Evolutionary conservation across 2,329 filamentous ascomycete species (phyloP), one percentile per base, ranked within the genome.

Genomic region (Fusarium circinatum): DNA sequence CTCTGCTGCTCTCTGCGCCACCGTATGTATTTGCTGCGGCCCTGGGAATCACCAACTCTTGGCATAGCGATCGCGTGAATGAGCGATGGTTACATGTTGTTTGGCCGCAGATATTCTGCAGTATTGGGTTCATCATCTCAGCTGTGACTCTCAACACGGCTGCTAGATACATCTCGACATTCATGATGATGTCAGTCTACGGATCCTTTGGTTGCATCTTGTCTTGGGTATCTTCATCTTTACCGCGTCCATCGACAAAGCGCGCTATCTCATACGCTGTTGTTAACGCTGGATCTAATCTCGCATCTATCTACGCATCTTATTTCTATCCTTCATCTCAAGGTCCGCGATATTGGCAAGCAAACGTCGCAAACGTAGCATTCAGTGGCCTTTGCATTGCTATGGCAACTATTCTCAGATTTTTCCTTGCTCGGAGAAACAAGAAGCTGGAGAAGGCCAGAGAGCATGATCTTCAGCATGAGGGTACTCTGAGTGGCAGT

Each of bases 141-240:
- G 65, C 65, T 2, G 41, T 61, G 1, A 61, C 65, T 2, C 54
- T 67, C 17, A 61, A 67, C 24, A 67, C 54, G 2, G 65, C 65
- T 4, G 65, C 65, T n/a, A 24, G 65, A 1, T 68, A 67, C 5
- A 68, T 67, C 41, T 44, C 65, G 5, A 68, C 65, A 0, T 67
- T 68, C 36, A 61, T 68, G 65, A 67, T 68, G 65, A 68, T 68
- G 65, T 67, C 65, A 2, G 55, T 68, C 12, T 67, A 68, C 3
- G 65, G 65, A 14, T 67, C 65, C 2, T 68, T 68, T 20, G 62
- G 65, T 0, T 67, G 65, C 22, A 69, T 69, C 3, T 12, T 67
- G 4, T 68, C 65, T 0, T 68, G 63, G 65, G 65, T 68, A 1
- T 68, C 65, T 6, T 62, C 63, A 0, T 68, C 65, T 2, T 6